Evolutionary conservation across 371 early-diverging fungal genomes (phyloP).

Genomic region (Mucor indicus): DNA sequence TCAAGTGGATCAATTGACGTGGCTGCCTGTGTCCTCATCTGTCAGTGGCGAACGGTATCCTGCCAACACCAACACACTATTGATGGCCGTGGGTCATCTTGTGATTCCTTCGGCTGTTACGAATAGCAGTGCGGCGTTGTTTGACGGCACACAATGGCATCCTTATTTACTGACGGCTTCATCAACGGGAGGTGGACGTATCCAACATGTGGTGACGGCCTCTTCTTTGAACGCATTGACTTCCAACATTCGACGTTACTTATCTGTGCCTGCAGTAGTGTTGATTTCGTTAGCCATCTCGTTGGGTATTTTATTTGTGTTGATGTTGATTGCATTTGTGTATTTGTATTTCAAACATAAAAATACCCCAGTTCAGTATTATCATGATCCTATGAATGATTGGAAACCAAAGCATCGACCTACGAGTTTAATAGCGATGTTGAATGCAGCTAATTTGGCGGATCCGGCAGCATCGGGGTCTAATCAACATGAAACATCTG

Average conservation of each 20-base stretch:
- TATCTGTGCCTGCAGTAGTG: constrained; percentile 65
- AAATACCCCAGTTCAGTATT: constrained; percentile 6
- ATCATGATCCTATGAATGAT: constrained; percentile 26
- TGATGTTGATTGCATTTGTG: constrained; percentile 47
- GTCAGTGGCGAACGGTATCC: constrained; percentile 21
- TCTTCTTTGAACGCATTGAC: constrained; percentile 22
- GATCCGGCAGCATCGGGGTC: not conserved
- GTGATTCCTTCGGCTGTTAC: constrained; percentile 27
- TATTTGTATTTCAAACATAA: constrained; percentile 28
- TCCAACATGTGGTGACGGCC: constrained; percentile 21
- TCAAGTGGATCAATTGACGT: constrained; percentile 22
- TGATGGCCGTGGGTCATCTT: constrained; percentile 56
- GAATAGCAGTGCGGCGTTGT: constrained; percentile 61
- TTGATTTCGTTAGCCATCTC: constrained; percentile 74
- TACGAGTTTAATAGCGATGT: constrained; percentile 9
- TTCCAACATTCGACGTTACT: constrained; percentile 10
- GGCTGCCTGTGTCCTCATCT: constrained; percentile 26
- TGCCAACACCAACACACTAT: constrained; percentile 24
- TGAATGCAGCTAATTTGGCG: constrained; percentile 12
- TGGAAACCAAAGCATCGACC: constrained; percentile 21
- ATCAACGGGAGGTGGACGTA: constrained; percentile 25
- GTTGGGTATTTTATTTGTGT: constrained; percentile 60
- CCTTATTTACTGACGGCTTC: constrained; percentile 55
- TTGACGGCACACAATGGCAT: constrained; percentile 60
- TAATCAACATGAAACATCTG: not conserved